Evolutionary conservation across 176 grass and related monocot species (phyloP), one percentile per base, ranked within the genome.

Genomic region (Elaeis guineensis): DNA sequence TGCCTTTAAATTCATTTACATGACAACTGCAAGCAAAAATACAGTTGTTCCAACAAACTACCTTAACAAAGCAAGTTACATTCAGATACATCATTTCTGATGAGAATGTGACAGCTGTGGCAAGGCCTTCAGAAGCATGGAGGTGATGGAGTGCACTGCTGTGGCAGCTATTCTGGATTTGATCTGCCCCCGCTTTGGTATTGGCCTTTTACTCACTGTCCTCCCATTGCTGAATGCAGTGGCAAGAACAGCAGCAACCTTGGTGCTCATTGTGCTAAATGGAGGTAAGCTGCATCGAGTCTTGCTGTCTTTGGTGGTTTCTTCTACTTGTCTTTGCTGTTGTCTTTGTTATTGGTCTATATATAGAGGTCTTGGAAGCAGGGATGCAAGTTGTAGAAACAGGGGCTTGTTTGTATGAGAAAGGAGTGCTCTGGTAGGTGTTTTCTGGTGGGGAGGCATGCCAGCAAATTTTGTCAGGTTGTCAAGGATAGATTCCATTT

Each of bases 81-180:
- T 44, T 44, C 35, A 44, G 35, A 12, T 50, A 26, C 29, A 76
- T 83, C 58, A 83, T 66, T 87, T 83, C 1, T 75, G 58, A 60
- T 79, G 19, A 25, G 80, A 69, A 60, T 54, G 58, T 5, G 54
- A 44, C 21, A 83, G 79, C 16, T 52, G 54, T 0, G 68, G 74
- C 21, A 64, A 72, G n/a, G 79, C 64, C 66, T 32, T 61, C 28
- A 65, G 30, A 78, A 87, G 67, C 0, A 55, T 54, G 0, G 75
- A 87, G 53, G 63, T 17, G 5, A 83, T 39, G n/a, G 75, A 64
- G 52, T 68, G 75, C 49, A 52, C 21, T 49, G 70, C 63, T 26
- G 82, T 69, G 62, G 58, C 62, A 1, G 58, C 79, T 14, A 87
- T 87, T 79, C 77, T 79, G 50, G 39, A 39, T 67, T 87, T 87